Conservation (phyloP, 352 stramenopile species). For the Globisporangium yorkense region DNA sequence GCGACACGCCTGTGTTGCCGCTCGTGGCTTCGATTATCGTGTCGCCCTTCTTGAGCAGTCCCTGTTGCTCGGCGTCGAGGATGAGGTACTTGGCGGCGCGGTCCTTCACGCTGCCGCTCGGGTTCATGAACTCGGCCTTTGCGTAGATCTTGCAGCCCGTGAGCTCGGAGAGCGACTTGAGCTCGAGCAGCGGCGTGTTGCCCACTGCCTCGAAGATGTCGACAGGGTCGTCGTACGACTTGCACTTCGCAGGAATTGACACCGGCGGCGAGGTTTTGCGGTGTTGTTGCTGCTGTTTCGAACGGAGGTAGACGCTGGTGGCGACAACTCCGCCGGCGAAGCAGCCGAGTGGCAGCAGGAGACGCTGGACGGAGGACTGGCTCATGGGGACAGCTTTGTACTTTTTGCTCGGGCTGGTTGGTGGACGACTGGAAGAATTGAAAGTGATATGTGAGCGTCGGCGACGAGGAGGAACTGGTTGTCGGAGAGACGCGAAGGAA, state of each 20-base stretch:
- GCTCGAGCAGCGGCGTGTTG: conserved; percentile 71
- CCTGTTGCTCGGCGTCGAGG: conserved; percentile 81
- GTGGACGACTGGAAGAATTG: too few species aligned
- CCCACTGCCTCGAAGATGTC: conserved; percentile 65
- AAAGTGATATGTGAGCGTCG: too few species aligned
- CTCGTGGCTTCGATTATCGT: conserved; percentile 81
- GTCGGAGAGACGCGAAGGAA: too few species aligned
- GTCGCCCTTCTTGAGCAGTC: conserved; percentile 64
- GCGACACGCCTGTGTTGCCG: conserved; percentile 90
- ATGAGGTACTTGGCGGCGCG: conserved; percentile 92
- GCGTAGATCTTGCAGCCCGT: conserved; percentile 73
- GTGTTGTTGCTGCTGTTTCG: too few species aligned
- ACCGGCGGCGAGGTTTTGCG: too few species aligned
- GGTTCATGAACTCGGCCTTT: conserved; percentile 88
- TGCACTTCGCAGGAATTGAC: background rate
- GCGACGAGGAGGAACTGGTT: too few species aligned
- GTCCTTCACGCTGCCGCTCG: conserved; percentile 93
- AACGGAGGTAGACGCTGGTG: too few species aligned
- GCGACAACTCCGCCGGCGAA: too few species aligned
- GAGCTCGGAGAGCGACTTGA: conserved; percentile 57
- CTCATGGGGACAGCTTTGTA: too few species aligned
- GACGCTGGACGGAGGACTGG: too few species aligned
- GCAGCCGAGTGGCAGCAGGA: too few species aligned
- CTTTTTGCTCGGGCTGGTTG: too few species aligned
- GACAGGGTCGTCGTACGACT: conserved; percentile 31